Conservation (phyloP, 345 rosid species). For the Salix exigua region DNA sequence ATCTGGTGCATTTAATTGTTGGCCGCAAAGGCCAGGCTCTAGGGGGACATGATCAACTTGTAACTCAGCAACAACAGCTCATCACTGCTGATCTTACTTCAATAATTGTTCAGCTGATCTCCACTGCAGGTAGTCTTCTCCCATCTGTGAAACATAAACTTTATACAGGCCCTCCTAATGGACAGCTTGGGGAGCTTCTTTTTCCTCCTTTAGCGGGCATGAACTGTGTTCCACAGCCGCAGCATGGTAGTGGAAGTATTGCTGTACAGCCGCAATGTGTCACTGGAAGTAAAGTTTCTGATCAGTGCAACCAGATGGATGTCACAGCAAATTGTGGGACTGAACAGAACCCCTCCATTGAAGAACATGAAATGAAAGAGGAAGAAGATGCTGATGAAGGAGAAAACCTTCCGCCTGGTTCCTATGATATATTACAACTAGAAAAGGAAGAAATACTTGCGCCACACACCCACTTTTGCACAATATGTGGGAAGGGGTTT, state of each 20-base stretch:
- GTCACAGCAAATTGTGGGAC: slow-evolving; percentile 17
- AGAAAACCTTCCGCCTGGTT: slow-evolving; percentile 88
- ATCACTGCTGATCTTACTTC: slow-evolving; percentile 87
- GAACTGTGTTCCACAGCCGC: slow-evolving; percentile 39
- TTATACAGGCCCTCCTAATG: slow-evolving; percentile 33
- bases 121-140: slow-evolving; percentile 91
- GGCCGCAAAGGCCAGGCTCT: slow-evolving; percentile 46
- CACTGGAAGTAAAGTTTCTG: slow-evolving; percentile 33
- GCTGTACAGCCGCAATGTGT: slow-evolving; percentile 32
- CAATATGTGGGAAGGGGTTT: slow-evolving; percentile 95
- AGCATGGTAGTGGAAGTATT: slow-evolving; percentile 28
- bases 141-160: slow-evolving; percentile 74
- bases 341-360: slow-evolving; percentile 44
- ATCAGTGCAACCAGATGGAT: slow-evolving; percentile 42
- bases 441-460: slow-evolving; percentile 99
- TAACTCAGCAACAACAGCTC: slow-evolving; percentile 73
- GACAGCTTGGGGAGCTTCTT: slow-evolving; percentile 48
- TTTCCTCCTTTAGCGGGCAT: slow-evolving; percentile 39
- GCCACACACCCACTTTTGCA: slow-evolving; percentile 95
- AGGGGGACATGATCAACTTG: slow-evolving; percentile 52
- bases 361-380: slow-evolving; percentile 76
- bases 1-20: slow-evolving; percentile 64
- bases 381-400: slow-evolving; percentile 95
- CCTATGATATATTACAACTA: slow-evolving; percentile 83
- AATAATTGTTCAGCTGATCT: slow-evolving; percentile 83